Evolutionary conservation across 2,329 filamentous ascomycete species (phyloP).

Genomic region (Graphiopsis chlorocephala): DNA sequence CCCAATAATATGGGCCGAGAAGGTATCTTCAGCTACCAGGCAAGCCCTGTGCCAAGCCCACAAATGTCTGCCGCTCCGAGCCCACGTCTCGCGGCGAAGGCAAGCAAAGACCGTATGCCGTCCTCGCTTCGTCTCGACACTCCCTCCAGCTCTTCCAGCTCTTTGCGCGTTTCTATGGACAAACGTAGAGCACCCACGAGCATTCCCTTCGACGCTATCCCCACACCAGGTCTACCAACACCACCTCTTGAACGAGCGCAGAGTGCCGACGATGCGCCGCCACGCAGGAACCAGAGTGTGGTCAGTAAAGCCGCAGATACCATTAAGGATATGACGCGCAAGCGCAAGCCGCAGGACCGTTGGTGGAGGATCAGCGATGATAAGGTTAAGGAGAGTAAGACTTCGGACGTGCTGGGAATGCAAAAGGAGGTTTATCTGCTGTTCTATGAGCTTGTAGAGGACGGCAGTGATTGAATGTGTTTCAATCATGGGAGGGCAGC

Average conservation of each 20-base stretch:
- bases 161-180: conserved; percentile 17
- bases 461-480: background rate
- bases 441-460: conserved; percentile 81
- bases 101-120: background rate
- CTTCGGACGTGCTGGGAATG: conserved; percentile 85
- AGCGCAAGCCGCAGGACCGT: conserved; percentile 62
- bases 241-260: conserved; percentile 19
- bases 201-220: conserved; percentile 29
- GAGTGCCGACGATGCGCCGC: background rate
- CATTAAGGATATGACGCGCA: conserved; percentile 15
- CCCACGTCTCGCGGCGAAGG: conserved; percentile 32
- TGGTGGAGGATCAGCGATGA: conserved; percentile 99
- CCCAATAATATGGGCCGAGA: conserved; percentile 74
- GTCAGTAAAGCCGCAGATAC: conserved; percentile 7
- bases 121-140: conserved; percentile 13
- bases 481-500: background rate
- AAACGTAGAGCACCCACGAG: conserved; percentile 15
- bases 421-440: conserved; percentile 93
- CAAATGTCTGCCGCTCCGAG: conserved; percentile 41
- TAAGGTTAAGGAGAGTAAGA: conserved; percentile 92
- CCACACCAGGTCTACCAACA: conserved; percentile 27
- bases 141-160: conserved; percentile 18
- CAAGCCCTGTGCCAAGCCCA: conserved; percentile 41
- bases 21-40: conserved; percentile 66
- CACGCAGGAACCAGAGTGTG: conserved; percentile 2